Conservation (phyloP, 2,329 filamentous ascomycete species). For the Eutypa lata region DNA sequence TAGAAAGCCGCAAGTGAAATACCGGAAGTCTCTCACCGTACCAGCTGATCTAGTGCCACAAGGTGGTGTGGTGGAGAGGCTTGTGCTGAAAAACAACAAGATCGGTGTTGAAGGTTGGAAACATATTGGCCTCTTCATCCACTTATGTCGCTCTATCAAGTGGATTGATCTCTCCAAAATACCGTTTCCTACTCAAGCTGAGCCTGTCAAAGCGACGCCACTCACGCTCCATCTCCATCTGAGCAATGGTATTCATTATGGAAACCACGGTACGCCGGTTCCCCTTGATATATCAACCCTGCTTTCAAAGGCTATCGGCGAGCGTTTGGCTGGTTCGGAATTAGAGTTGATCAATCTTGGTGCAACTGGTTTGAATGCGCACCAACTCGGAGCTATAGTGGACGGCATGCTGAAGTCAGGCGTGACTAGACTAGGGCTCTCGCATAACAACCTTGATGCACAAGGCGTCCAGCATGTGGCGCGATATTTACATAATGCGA, state of each 20-base stretch:
- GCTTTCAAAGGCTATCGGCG: slow-evolving; percentile 70
- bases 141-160: slow-evolving; percentile 84
- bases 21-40: slow-evolving; percentile 40
- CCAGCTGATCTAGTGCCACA: slow-evolving; percentile 42
- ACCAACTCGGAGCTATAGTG: slow-evolving; percentile 72
- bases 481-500: slow-evolving; percentile 69
- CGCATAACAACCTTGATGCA: slow-evolving; percentile 73
- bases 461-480: slow-evolving; percentile 74
- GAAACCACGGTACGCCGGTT: slow-evolving; percentile 27
- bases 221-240: slow-evolving; percentile 15
- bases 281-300: slow-evolving; percentile 58
- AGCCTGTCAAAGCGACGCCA: slow-evolving; percentile 18
- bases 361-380: slow-evolving; percentile 69
- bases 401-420: slow-evolving; percentile 79
- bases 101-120: slow-evolving; percentile 87
- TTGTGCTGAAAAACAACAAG: slow-evolving; percentile 90
- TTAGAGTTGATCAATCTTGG: slow-evolving; percentile 82
- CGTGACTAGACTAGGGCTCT: slow-evolving; percentile 75
- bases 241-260: slow-evolving; percentile 13
- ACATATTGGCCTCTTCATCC: slow-evolving; percentile 83
- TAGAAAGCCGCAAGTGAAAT: slow-evolving; percentile 60
- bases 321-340: slow-evolving; percentile 70
- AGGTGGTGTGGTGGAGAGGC: slow-evolving; percentile 77
- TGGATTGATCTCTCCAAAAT: slow-evolving; percentile 84
- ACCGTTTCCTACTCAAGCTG: slow-evolving; percentile 57